A percentile compares a stretch with the other conserved stretches of the same genome.
phyloP scores from a whole-genome alignment of 331 rosid species.

The Quercus phellos region DNA sequence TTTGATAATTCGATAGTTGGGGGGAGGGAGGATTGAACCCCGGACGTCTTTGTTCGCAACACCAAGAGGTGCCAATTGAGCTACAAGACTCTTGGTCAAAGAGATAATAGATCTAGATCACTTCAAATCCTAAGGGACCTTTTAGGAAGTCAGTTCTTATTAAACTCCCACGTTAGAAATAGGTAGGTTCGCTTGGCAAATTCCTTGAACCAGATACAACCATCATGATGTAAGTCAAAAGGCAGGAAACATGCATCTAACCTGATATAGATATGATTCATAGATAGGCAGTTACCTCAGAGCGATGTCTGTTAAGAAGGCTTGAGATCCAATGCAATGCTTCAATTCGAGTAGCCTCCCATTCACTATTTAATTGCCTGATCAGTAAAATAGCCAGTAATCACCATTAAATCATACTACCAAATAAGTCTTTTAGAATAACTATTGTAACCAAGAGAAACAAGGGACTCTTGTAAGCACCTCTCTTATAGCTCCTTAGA shows the following conservation, averaged over 20 bases:
- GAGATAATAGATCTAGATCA: background rate
- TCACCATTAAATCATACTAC: constrained; percentile 22
- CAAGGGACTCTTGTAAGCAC: constrained; percentile 16
- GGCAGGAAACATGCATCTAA: constrained; percentile 10
- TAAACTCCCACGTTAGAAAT: background rate
- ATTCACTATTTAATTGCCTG: constrained; percentile 90
- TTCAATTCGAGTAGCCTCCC: constrained; percentile 97
- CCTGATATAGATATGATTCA: background rate
- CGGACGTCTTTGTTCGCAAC: too few species aligned
- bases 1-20: too few species aligned
- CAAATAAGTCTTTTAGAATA: background rate
- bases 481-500: constrained; percentile 20
- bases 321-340: constrained; percentile 92
- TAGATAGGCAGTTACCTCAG: constrained; percentile 46
- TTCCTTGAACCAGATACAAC: background rate
- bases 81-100: background rate
- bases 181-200: too few species aligned
- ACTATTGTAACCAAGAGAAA: background rate
- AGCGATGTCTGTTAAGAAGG: constrained; percentile 73
- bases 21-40: too few species aligned
- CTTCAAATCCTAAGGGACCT: background rate
- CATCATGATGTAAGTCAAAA: background rate
- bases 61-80: too few species aligned
- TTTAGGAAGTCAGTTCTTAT: background rate
- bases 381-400: constrained; percentile 33